Conservation (phyloP, 805 yeast species). For the Kodamaea kaohsiungensis region DNA sequence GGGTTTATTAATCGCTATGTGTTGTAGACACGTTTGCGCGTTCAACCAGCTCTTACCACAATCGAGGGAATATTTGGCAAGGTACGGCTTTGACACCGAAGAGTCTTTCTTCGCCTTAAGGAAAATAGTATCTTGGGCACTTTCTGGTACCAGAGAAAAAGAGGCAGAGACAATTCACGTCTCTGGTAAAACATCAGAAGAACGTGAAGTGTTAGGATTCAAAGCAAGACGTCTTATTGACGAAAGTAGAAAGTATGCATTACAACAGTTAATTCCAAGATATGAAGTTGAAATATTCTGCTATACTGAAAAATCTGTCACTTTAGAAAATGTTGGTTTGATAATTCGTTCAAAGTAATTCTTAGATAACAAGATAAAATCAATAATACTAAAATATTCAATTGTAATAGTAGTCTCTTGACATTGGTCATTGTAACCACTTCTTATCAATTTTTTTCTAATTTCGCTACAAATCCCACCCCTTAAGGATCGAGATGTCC, state of each 20-base stretch:
- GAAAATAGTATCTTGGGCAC: conserved; percentile 86
- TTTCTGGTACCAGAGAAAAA: conserved; percentile 57
- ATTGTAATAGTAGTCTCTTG: no score
- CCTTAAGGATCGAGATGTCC: not conserved
- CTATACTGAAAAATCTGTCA: conserved; percentile 58
- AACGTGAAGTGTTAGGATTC: conserved; percentile 63
- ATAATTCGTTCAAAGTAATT: conserved; percentile 5
- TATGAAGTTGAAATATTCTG: conserved; percentile 52
- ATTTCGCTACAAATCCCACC: not conserved
- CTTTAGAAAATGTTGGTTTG: conserved; percentile 72
- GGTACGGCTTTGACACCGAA: conserved; percentile 31
- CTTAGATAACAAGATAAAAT: no score
- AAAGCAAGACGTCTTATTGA: conserved; percentile 74
- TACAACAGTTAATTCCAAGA: conserved; percentile 34
- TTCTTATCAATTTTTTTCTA: not conserved
- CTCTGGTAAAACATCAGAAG: conserved; percentile 41
- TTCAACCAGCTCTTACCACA: conserved; percentile 54
- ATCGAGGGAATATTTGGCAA: conserved; percentile 41
- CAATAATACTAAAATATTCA: no score
- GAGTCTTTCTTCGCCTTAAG: conserved; percentile 50
- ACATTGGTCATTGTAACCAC: not conserved
- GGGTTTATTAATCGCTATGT: conserved; percentile 84
- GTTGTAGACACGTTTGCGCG: conserved; percentile 85
- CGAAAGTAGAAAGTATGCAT: conserved; percentile 60
- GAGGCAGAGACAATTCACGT: conserved; percentile 32